A percentile compares a stretch with the other conserved stretches of the same genome.
These are phyloP conservation scores for Plasmodium yoelii DNA, from an alignment of 169 alveolate species.

Conservation along the genomic window DNA sequence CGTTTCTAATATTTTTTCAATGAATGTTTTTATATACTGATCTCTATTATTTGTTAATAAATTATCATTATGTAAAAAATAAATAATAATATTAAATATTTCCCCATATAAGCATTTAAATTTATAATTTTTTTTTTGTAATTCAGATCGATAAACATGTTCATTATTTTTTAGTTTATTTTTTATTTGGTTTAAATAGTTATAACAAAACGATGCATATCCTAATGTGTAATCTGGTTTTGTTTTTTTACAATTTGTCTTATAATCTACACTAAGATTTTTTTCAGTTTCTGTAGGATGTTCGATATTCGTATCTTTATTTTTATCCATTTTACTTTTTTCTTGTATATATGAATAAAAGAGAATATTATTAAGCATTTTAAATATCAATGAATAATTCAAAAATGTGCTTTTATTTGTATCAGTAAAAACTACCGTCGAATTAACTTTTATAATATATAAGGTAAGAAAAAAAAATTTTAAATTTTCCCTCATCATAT, in stretches of 20 bases:
- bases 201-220: slow-evolving; percentile 41
- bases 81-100: slow-evolving; percentile 50
- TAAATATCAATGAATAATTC: slow-evolving; percentile 48
- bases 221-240: slow-evolving; percentile 22
- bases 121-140: slow-evolving; percentile 38
- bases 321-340: slow-evolving; percentile 5
- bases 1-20: slow-evolving; percentile 63
- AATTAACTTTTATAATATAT: slow-evolving; percentile 47
- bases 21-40: slow-evolving; percentile 71
- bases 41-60: slow-evolving; percentile 54
- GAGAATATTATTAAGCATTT: slow-evolving; percentile 43
- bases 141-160: slow-evolving; percentile 21
- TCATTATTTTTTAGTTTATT: slow-evolving; percentile 34
- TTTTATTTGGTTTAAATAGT: slow-evolving; percentile 47
- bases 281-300: neutral
- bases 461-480: slow-evolving; percentile 56
- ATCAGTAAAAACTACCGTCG: slow-evolving; percentile 4
- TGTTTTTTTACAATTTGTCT: neutral
- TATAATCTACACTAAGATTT: neutral
- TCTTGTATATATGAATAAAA: slow-evolving; percentile 52
- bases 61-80: slow-evolving; percentile 64
- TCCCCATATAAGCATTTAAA: slow-evolving; percentile 65
- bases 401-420: slow-evolving; percentile 25
- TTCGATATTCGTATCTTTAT: neutral
- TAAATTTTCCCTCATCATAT: slow-evolving; percentile 51